Base-by-base conservation (phyloP, 1,284 basidiomycete species). In the Mycena sp. region DNA sequence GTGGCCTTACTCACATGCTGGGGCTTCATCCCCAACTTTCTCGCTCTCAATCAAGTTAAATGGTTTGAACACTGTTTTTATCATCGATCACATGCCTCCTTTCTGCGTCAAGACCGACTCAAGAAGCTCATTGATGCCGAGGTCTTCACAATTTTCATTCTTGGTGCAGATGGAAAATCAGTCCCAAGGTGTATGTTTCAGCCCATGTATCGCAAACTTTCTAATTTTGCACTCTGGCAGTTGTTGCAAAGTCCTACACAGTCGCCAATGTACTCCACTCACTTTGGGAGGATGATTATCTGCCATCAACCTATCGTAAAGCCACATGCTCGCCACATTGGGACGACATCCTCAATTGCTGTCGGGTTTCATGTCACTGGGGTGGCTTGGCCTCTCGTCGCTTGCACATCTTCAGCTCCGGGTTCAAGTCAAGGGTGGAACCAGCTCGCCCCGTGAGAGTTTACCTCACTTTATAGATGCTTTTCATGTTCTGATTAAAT, bases 31-130 rank as follows among this genome's bases (percentile, higher is more conserved):
- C 12, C 51, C 26, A 7, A 17, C 2, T 53, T 41, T 53, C 28
- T 53, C 1, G 26, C 25, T 19, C 38, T 53, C 26, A 3, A 25
- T 14, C 51, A 53, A 40, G 25, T 53, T 19, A 38, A 21, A 43
- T 53, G 51, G 51, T 53, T 53, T 25, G 51, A 53, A 53, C 37
- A 12, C 28, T 38, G 38, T 3, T 41, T 30, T 7, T 58, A 58
- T 37, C 56, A 58, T 38, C 37, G 56, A 14, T 49, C 56, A 12
- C 56, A 58, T 38, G 12, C 19, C 12, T 48, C 56, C 5, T 21
- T 25, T 23, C 49, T 58, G 28, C 46, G 56, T 11, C 19, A 26
- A 50, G 56, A 59, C 23, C 48, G 58, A 14, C 40, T 59, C 26
- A 14, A 29, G 16, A 45, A 44, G 26, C 35, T 59, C 41, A 48